Evolutionary conservation across 352 stramenopile species (phyloP), one percentile per base, ranked within the genome.

Genomic region (Phytophthora syringae): DNA sequence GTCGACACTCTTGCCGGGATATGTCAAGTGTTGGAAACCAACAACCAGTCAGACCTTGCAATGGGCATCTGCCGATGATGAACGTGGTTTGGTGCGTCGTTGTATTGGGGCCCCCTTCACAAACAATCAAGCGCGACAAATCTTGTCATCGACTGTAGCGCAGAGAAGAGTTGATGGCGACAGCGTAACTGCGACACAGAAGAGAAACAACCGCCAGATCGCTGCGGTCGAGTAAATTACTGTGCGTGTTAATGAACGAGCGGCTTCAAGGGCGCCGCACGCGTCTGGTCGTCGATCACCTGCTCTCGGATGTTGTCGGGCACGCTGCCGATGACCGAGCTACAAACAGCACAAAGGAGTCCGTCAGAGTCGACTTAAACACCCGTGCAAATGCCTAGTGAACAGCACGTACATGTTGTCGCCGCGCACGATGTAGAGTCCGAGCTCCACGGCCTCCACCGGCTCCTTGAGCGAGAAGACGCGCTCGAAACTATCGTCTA

Each of bases 331-430:
- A 98, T 92, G 20, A 97, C 73, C 7, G 83, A 91, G 48, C 88
- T 94, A 52, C 48, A 34, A n/a, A 13, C 10, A 40, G n/a, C 43
- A 54, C n/a, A 36, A 22, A 61, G 48, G 18, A 53, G 22, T 3
- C n/a, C 25, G 30, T 49, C 20, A 52, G 15, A n/a, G 51, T 9
- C 40, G 36, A 32, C 5, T 6, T 22, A 21, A 40, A 32, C 3
- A 6, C 9, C n/a, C n/a, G n/a, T 15, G 10, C 34, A 71, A 24
- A 5, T 20, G 11, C 32, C 22, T 9, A n/a, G n/a, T n/a, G n/a
- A n/a, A n/a, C n/a, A n/a, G n/a, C n/a, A n/a, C n/a, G n/a, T 78
- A 96, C 89, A 98, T 97, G 74, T 98, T 98, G 77, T 98, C 93
- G 21, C 94, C 95, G 47, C 95, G 88, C 39, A 98, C 84, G 61